These are phyloP conservation scores for Diaporthe australafricana DNA, from an alignment of 2,329 filamentous ascomycete genomes.

Conservation along the genomic window DNA sequence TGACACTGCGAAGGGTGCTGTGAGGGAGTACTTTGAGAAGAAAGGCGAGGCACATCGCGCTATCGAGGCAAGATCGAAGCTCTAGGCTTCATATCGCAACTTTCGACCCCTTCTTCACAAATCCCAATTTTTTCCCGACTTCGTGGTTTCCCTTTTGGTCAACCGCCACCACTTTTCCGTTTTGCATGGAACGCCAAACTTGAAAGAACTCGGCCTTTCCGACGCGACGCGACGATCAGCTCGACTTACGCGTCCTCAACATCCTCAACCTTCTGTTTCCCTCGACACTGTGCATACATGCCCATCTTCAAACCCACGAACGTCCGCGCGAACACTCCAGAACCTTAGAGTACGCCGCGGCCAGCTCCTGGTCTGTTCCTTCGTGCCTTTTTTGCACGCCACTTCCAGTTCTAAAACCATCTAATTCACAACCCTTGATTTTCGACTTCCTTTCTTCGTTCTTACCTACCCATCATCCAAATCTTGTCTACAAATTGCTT, in stretches of 20 bases:
- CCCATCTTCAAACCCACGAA: too few relatives aligned
- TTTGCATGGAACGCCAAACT: too few relatives aligned
- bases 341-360: too few relatives aligned
- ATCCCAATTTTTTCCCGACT: neutral
- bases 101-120: neutral
- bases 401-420: too few relatives aligned
- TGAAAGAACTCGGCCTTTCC: too few relatives aligned
- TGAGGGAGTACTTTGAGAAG: slow-evolving; percentile 80
- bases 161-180: neutral
- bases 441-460: too few relatives aligned
- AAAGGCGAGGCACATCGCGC: slow-evolving; percentile 55
- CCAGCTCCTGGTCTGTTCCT: too few relatives aligned
- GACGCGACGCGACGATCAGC: neutral
- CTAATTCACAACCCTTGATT: too few relatives aligned
- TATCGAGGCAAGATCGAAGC: slow-evolving; percentile 62
- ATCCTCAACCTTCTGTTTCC: neutral
- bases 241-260: neutral
- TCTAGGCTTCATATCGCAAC: slow-evolving; percentile 41
- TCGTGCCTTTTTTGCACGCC: too few relatives aligned
- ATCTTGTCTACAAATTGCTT: too few relatives aligned
- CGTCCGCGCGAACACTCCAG: too few relatives aligned
- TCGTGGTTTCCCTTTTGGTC: neutral
- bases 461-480: too few relatives aligned
- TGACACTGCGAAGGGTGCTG: slow-evolving; percentile 76
- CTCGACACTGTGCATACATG: neutral